A percentile compares a stretch with the other conserved stretches of the same genome.
These are phyloP conservation scores for Xylaria acuta DNA, from an alignment of 495 filamentous ascomycete genomes.

Conservation along the genomic window DNA sequence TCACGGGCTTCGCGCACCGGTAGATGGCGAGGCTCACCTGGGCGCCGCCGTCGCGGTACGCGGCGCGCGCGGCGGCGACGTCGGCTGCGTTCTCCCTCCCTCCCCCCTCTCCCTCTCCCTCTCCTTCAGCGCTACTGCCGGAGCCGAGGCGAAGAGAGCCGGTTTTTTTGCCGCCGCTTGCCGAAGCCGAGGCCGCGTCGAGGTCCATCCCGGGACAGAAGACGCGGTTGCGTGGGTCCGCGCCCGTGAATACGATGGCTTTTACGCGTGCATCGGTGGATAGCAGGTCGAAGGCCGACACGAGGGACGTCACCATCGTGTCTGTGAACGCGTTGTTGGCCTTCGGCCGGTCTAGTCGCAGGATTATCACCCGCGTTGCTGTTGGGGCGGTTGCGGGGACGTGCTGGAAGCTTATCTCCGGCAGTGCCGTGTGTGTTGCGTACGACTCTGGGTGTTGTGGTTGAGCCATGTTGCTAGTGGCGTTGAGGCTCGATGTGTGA, in stretches of 20 bases:
- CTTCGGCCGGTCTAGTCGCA: constrained; percentile 62
- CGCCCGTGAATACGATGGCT: constrained; percentile 56
- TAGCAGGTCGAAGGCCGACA: constrained; percentile 59
- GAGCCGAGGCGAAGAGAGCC: not conserved
- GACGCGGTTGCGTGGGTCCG: constrained; percentile 54
- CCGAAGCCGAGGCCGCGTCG: constrained; percentile 53
- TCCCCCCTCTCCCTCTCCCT: no score
- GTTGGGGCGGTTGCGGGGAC: constrained; percentile 54
- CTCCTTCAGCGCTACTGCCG: no score
- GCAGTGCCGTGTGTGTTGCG: constrained; percentile 42
- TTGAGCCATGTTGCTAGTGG: not conserved
- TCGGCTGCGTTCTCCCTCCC: not conserved
- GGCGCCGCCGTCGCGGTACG: constrained; percentile 56
- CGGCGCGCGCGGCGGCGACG: constrained; percentile 22
- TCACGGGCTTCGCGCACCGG: constrained; percentile 67
- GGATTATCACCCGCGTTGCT: constrained; percentile 61
- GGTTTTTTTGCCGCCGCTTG: not conserved
- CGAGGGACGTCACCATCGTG: constrained; percentile 61
- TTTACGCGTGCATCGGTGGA: constrained; percentile 64
- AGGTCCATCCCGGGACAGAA: constrained; percentile 74
- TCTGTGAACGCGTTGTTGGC: constrained; percentile 70
- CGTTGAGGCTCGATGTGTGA: not conserved
- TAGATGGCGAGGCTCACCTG: constrained; percentile 65
- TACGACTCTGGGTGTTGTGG: constrained; percentile 29
- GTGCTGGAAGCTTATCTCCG: constrained; percentile 62